Evolutionary conservation across 306 rosid species (phyloP).

Genomic region (Cicer chorassanicum): DNA sequence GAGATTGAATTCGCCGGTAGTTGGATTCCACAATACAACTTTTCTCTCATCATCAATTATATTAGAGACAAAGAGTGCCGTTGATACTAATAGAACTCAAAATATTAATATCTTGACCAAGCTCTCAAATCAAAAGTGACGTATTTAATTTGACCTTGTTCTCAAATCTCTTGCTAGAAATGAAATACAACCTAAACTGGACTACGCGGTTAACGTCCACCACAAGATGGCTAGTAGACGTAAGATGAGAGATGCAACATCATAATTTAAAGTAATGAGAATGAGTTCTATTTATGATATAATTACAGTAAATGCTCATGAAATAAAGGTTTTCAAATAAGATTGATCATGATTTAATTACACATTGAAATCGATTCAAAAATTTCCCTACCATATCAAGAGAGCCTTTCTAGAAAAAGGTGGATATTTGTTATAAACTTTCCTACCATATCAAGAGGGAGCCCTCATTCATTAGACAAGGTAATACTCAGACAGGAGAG

Average conservation of each 20-base stretch:
- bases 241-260: not conserved
- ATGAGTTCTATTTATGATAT: not conserved
- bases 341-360: not conserved
- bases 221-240: too few relatives aligned
- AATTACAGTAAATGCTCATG: not conserved
- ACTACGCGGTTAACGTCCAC: not conserved
- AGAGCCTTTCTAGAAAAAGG: too few relatives aligned
- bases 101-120: too few relatives aligned
- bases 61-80: too few relatives aligned
- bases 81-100: too few relatives aligned
- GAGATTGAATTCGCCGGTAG: too few relatives aligned
- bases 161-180: not conserved
- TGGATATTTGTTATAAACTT: too few relatives aligned
- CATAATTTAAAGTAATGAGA: not conserved
- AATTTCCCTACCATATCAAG: not conserved
- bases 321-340: not conserved
- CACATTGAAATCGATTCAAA: not conserved
- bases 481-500: slow-evolving; percentile 67
- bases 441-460: too few relatives aligned
- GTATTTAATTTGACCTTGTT: not conserved
- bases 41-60: too few relatives aligned
- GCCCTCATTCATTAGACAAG: slow-evolving; percentile 50
- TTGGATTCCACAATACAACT: too few relatives aligned
- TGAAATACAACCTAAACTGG: not conserved
- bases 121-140: too few relatives aligned